phyloP scores from a whole-genome alignment of 352 stramenopile genomes.

The Phytophthora tentaculata region DNA sequence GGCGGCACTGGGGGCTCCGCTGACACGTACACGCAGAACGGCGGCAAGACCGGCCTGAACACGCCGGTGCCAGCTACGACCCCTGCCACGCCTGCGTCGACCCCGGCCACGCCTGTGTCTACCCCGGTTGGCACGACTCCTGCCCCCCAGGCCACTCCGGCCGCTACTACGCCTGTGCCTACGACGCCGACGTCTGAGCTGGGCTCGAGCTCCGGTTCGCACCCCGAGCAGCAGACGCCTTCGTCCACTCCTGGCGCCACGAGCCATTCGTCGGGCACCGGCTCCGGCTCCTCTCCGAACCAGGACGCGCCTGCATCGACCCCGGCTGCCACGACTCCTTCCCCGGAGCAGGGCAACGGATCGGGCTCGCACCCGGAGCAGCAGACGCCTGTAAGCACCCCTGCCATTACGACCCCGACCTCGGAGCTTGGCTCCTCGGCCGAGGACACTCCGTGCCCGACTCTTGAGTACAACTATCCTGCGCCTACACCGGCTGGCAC shows the following conservation, averaged over 20 bases:
- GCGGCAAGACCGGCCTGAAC: conserved; percentile 24
- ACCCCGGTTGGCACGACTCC: conserved; percentile 15
- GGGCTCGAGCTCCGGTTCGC: conserved; percentile 10
- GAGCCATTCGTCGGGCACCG: neutral
- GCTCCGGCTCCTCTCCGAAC: conserved; percentile 12
- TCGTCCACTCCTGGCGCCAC: conserved; percentile 10
- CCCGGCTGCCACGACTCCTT: conserved; percentile 12
- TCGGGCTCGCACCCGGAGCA: conserved; percentile 13
- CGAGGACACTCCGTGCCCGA: conserved; percentile 31
- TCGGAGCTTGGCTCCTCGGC: conserved; percentile 17
- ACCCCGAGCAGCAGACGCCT: conserved; percentile 18
- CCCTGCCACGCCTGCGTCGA: conserved; percentile 2
- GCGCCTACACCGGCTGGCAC: conserved; percentile 3
- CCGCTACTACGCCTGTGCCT: conserved; percentile 5
- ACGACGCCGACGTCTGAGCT: conserved; percentile 6
- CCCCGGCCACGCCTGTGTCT: conserved; percentile 10
- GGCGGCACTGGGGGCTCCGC: conserved; percentile 8
- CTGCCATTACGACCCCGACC: conserved; percentile 13
- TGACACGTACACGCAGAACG: conserved; percentile 28
- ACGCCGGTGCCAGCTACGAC: conserved; percentile 21
- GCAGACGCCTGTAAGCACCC: conserved; percentile 11
- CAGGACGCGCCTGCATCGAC: conserved; percentile 9
- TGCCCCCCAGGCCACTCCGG: conserved; percentile 10
- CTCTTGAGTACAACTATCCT: conserved; percentile 41
- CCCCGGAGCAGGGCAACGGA: conserved; percentile 8